These are phyloP conservation scores for Fusarium setosum DNA, from an alignment of 2,329 filamentous ascomycete genomes.

Conservation along the genomic window DNA sequence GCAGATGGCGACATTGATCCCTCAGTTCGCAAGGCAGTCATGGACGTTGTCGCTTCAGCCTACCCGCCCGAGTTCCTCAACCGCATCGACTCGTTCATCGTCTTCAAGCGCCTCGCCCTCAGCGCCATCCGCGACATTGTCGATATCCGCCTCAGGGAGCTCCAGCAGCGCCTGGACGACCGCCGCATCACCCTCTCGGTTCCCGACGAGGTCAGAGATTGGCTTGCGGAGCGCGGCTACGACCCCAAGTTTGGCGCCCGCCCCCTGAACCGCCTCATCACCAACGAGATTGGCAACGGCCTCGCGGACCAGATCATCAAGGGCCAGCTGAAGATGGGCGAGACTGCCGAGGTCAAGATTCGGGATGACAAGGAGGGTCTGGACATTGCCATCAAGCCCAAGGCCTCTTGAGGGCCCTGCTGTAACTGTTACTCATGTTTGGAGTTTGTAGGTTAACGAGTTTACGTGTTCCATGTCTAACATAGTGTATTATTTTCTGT, in stretches of 20 bases:
- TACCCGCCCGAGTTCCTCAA: slow-evolving; percentile 97
- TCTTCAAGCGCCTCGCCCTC: slow-evolving; percentile 88
- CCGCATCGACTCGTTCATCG: slow-evolving; percentile 94
- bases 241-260: slow-evolving; percentile 92
- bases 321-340: slow-evolving; percentile 81
- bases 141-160: slow-evolving; percentile 87
- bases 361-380: slow-evolving; percentile 71
- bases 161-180: slow-evolving; percentile 86
- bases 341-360: slow-evolving; percentile 77
- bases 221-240: slow-evolving; percentile 91
- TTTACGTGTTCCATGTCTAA: slow-evolving; percentile 39
- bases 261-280: slow-evolving; percentile 90
- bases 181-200: slow-evolving; percentile 83
- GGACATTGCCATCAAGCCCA: slow-evolving; percentile 54
- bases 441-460: slow-evolving; percentile 23
- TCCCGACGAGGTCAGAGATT: slow-evolving; percentile 77
- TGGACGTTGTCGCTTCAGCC: slow-evolving; percentile 82
- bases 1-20: slow-evolving; percentile 76
- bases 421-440: background rate
- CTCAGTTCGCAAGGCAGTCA: slow-evolving; percentile 81
- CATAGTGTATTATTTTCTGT: background rate
- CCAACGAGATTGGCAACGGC: slow-evolving; percentile 88
- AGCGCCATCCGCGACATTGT: slow-evolving; percentile 90
- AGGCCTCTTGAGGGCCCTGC: slow-evolving; percentile 16
- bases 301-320: slow-evolving; percentile 93